Conservation (phyloP, 2,329 filamentous ascomycete species). For the Catunica adiposa region DNA sequence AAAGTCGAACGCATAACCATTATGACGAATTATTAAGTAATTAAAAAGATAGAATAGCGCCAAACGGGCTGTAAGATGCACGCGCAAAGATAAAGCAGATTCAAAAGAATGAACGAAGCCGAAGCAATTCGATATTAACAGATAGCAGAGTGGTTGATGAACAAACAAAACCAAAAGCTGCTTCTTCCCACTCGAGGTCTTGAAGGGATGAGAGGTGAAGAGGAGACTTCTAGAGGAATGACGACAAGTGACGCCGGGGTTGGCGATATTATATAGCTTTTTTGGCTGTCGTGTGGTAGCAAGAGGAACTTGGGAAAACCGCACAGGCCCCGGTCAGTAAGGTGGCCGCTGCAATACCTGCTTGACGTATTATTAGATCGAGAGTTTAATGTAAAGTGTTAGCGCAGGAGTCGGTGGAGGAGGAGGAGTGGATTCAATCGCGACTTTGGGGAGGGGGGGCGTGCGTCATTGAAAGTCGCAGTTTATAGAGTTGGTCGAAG, state of each 20-base stretch:
- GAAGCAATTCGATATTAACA: neutral
- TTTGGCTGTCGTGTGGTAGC: neutral
- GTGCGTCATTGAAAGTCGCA: neutral
- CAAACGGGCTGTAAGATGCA: neutral
- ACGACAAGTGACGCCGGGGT: constrained; percentile 6
- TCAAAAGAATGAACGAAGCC: neutral
- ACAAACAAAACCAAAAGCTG: constrained; percentile 7
- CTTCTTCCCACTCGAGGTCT: constrained; percentile 5
- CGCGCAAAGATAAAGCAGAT: neutral
- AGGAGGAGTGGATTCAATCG: neutral
- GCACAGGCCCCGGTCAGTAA: neutral
- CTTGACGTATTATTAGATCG: constrained; percentile 6
- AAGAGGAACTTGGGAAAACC: neutral
- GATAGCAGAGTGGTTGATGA: constrained; percentile 2
- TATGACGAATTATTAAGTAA: constrained; percentile 15
- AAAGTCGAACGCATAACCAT: constrained; percentile 23
- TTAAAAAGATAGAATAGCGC: neutral
- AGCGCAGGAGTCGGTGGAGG: neutral
- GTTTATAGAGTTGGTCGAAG: neutral
- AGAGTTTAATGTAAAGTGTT: constrained; percentile 2
- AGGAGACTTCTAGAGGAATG: constrained; percentile 1
- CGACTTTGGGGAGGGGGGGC: neutral
- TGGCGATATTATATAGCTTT: neutral
- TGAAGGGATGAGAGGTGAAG: constrained; percentile 5
- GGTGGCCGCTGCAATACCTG: neutral